These are phyloP conservation scores for Avicennia marina DNA, from an alignment of 257 asterid genomes.

Conservation along the genomic window DNA sequence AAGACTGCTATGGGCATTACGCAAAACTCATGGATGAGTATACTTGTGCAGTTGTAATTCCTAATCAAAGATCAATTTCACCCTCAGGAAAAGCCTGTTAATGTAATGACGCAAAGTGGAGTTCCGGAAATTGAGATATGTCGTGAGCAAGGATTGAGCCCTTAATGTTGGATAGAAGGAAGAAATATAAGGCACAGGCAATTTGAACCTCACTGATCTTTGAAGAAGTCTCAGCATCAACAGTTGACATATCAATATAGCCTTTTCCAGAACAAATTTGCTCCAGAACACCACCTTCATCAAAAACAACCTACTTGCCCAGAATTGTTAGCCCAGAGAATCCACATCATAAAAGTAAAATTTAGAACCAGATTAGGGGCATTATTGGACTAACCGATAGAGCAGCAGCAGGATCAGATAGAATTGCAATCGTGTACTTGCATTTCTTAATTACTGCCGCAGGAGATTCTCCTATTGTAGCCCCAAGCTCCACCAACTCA, in stretches of 20 bases:
- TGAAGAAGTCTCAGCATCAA: conserved; percentile 91
- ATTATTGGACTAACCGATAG: conserved; percentile 58
- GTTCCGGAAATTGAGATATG: too few species aligned
- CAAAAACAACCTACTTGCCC: conserved; percentile 71
- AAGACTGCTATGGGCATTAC: too few species aligned
- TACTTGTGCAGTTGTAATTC: too few species aligned
- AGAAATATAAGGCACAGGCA: conserved; percentile 3
- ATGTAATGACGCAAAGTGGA: too few species aligned
- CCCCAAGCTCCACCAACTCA: conserved; percentile 87
- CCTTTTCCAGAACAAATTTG: conserved; percentile 76
- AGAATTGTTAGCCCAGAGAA: conserved; percentile 11
- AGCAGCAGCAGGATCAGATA: conserved; percentile 96
- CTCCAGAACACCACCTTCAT: conserved; percentile 80
- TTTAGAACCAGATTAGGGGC: background rate
- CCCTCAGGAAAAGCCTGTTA: too few species aligned
- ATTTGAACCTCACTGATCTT: conserved; percentile 70
- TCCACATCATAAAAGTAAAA: background rate
- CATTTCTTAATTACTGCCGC: conserved; percentile 91
- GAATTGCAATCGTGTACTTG: conserved; percentile 89
- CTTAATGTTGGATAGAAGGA: background rate
- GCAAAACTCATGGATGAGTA: too few species aligned
- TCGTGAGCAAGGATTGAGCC: background rate
- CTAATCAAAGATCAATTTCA: too few species aligned
- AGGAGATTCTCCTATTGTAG: conserved; percentile 74
- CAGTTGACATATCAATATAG: conserved; percentile 97